Conservation (phyloP, 2,329 filamentous ascomycete genomes). For the Aspergillus terreus region DNA sequence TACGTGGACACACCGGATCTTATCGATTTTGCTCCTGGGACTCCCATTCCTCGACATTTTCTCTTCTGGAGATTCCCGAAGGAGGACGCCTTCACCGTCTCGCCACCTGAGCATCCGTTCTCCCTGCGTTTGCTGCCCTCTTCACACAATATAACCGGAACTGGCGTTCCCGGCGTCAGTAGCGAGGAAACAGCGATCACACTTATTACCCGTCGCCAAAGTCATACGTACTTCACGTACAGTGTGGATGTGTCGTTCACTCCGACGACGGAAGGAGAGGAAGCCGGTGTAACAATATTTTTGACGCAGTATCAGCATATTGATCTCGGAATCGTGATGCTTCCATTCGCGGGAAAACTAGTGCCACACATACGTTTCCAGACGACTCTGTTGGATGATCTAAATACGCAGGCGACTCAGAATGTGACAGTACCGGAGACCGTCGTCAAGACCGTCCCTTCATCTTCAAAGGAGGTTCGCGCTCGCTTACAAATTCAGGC, state of each 20-base stretch:
- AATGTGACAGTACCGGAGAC: neutral
- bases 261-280: neutral
- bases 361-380: neutral
- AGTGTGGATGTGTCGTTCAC: slow-evolving; percentile 4
- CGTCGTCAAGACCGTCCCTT: neutral
- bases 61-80: slow-evolving; percentile 2
- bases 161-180: too few species aligned
- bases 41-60: slow-evolving; percentile 1
- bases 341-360: neutral
- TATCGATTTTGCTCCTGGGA: neutral
- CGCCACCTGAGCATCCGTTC: neutral
- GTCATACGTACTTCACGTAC: slow-evolving; percentile 4
- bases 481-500: slow-evolving; percentile 1
- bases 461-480: neutral
- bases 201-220: neutral
- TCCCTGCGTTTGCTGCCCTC: slow-evolving; percentile 1
- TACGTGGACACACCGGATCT: neutral
- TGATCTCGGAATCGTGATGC: slow-evolving; percentile 2
- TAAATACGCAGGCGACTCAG: neutral
- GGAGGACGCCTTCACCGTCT: neutral
- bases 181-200: slow-evolving; percentile 1
- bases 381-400: neutral
- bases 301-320: slow-evolving; percentile 3
- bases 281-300: slow-evolving; percentile 6
- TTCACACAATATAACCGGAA: neutral